Evolutionary conservation across 257 asterid genomes (phyloP).

Genomic region (Solanum neorickii): DNA sequence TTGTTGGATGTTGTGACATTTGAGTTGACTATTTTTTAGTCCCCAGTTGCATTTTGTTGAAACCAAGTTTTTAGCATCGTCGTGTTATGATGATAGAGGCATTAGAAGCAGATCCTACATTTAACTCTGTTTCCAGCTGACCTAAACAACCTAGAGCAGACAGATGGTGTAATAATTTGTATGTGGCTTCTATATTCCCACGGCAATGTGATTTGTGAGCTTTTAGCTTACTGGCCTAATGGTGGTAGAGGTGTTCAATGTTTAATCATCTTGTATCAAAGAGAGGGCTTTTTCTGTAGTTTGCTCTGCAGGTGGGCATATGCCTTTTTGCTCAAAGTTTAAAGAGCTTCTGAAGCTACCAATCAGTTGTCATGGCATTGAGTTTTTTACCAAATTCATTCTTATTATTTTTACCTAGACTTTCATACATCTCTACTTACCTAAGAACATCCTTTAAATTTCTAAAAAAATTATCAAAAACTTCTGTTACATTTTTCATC

Average conservation of each 20-base stretch:
- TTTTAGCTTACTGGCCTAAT: neutral
- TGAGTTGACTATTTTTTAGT: neutral
- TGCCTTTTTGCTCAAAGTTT: too few species aligned
- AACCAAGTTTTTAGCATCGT: neutral
- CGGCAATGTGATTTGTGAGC: neutral
- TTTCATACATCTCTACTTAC: neutral
- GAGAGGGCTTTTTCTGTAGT: neutral
- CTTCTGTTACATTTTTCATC: neutral
- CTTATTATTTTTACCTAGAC: neutral
- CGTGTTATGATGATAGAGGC: neutral
- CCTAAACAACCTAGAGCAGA: neutral
- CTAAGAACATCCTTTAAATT: neutral
- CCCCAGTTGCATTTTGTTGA: neutral
- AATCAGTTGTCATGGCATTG: neutral
- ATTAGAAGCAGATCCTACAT: neutral
- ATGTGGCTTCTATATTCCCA: neutral
- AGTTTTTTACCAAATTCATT: neutral
- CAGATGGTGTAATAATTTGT: neutral
- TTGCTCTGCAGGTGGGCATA: too few species aligned
- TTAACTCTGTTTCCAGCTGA: neutral
- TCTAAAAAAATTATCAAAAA: neutral
- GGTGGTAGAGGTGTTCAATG: neutral
- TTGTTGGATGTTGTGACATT: neutral
- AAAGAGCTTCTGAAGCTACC: neutral
- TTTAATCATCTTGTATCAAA: neutral